phyloP scores from a whole-genome alignment of 163 green algal species.

The Trebouxiophyceae sp. region DNA sequence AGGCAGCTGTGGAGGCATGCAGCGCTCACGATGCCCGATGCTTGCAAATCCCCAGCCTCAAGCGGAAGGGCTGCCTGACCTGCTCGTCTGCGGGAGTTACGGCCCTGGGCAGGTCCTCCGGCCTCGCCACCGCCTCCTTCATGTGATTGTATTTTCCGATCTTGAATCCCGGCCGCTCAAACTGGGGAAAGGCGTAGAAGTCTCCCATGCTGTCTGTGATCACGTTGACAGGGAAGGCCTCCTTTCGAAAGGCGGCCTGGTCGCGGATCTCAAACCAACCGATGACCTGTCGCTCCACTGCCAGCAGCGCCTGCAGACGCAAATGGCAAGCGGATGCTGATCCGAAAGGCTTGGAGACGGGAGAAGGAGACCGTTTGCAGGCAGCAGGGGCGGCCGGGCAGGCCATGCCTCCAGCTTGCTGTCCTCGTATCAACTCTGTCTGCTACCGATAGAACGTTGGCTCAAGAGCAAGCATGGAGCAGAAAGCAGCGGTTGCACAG shows the following conservation, averaged over 20 bases:
- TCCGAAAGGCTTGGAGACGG: no score
- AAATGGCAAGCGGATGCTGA: no score
- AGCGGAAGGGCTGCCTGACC: conserved; percentile 3
- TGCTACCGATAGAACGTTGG: no score
- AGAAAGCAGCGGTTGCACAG: no score
- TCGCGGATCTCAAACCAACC: conserved; percentile 36
- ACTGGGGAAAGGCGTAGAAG: conserved; percentile 36
- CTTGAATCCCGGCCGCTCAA: conserved; percentile 18
- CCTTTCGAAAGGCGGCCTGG: conserved; percentile 12
- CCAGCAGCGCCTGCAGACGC: conserved; percentile 6
- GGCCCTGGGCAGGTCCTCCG: conserved; percentile 15
- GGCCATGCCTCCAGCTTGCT: no score
- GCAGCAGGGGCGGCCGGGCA: no score
- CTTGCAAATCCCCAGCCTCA: no score
- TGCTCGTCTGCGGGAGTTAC: conserved; percentile 31
- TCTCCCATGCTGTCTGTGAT: conserved; percentile 27
- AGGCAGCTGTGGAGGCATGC: no score
- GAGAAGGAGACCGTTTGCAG: no score
- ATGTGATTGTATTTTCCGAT: conserved; percentile 26
- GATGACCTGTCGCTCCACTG: conserved; percentile 35
- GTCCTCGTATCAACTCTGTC: no score
- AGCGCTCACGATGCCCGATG: no score
- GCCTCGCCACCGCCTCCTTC: conserved; percentile 5
- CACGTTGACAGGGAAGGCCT: conserved; percentile 32
- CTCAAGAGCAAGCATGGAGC: no score